A percentile compares a stretch with the other conserved stretches of the same genome.
Conservation (phyloP, 176 grass and related monocot genomes). For the Rhynchospora tenuis region DNA sequence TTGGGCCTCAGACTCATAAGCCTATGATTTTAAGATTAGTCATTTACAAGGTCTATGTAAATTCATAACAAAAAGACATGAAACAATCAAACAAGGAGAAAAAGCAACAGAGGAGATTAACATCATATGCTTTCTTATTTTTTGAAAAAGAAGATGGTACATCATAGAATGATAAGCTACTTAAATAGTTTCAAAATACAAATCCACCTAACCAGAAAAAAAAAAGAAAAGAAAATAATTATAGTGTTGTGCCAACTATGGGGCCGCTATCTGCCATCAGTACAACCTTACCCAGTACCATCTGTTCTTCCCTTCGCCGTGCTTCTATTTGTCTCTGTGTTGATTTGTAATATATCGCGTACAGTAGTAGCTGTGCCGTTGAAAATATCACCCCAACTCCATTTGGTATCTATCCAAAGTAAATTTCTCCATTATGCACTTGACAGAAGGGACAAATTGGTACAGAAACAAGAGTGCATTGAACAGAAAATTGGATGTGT, state of each 20-base stretch:
- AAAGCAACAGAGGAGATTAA: no score
- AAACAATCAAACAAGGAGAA: no score
- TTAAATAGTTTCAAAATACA: no score
- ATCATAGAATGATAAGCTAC: no score
- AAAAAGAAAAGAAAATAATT: no score
- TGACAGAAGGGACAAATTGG: background rate
- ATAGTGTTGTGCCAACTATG: conserved; percentile 3
- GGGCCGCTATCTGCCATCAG: conserved; percentile 24
- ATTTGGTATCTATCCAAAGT: conserved; percentile 59
- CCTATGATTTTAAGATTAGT: no score
- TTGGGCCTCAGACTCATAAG: background rate
- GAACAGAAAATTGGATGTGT: no score
- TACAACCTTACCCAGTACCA: conserved; percentile 49
- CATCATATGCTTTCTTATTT: no score
- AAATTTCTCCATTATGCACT: background rate
- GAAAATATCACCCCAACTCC: conserved; percentile 59
- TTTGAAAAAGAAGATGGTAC: no score
- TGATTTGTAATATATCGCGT: conserved; percentile 79
- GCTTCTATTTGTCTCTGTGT: conserved; percentile 66
- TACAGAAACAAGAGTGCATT: background rate
- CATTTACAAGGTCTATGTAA: no score
- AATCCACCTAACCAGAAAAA: no score
- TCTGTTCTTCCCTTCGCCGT: conserved; percentile 43
- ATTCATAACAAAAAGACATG: no score
- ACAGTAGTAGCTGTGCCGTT: conserved; percentile 51